phyloP scores from a whole-genome alignment of 2,329 filamentous ascomycete genomes.

The Lomentospora prolificans region DNA sequence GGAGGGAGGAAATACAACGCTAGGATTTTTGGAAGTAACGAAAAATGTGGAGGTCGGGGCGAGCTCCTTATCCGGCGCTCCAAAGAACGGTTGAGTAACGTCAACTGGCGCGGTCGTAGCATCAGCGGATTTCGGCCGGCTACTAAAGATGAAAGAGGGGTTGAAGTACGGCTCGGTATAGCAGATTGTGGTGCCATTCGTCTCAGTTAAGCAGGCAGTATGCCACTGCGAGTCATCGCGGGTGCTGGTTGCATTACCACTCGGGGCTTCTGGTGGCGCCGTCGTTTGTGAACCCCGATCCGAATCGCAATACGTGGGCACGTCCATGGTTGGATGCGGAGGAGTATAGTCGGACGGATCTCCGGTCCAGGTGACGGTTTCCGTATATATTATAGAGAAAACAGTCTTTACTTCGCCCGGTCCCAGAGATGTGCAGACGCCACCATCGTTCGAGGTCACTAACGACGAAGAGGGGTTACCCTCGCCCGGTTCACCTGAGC shows the following conservation, averaged over 20 bases:
- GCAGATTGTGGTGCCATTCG: slow-evolving; percentile 24
- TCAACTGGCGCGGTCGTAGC: not conserved
- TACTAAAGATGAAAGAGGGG: slow-evolving; percentile 31
- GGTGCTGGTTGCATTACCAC: slow-evolving; percentile 1
- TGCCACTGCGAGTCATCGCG: slow-evolving; percentile 5
- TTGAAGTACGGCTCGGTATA: slow-evolving; percentile 46
- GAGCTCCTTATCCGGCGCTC: not conserved
- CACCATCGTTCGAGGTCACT: not conserved
- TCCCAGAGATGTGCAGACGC: slow-evolving; percentile 22
- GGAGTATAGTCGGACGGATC: slow-evolving; percentile 36
- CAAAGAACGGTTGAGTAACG: not conserved
- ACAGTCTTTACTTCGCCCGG: slow-evolving; percentile 23
- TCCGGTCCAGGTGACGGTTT: slow-evolving; percentile 38
- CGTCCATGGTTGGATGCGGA: slow-evolving; percentile 30
- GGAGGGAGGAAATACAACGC: slow-evolving; percentile 19
- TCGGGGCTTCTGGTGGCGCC: slow-evolving; percentile 6
- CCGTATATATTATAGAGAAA: slow-evolving; percentile 37
- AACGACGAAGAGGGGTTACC: not conserved
- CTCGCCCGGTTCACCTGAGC: not conserved
- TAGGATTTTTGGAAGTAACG: slow-evolving; percentile 7
- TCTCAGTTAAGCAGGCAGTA: slow-evolving; percentile 7
- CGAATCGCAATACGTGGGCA: slow-evolving; percentile 27
- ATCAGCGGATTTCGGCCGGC: slow-evolving; percentile 13
- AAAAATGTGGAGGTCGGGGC: slow-evolving; percentile 5
- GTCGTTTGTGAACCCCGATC: slow-evolving; percentile 7